phyloP scores from a whole-genome alignment of 768 basidiomycete species.

The Clathrus columnatus region DNA sequence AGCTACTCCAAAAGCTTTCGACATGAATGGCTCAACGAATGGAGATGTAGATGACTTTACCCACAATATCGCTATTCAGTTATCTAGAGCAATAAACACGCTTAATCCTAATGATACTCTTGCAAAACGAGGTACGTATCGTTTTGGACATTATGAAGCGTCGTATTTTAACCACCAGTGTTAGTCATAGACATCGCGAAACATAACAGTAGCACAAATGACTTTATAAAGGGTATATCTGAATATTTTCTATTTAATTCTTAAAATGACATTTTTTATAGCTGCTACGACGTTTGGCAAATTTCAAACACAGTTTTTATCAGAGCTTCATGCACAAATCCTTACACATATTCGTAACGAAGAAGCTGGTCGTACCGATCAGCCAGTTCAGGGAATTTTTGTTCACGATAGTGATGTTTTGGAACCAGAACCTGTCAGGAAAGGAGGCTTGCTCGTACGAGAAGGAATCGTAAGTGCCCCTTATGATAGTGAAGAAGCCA shows the following conservation, averaged over 20 bases:
- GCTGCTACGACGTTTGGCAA: slow-evolving; percentile 80
- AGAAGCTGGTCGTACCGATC: slow-evolving; percentile 39
- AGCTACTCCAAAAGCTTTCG: background rate
- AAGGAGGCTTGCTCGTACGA: slow-evolving; percentile 65
- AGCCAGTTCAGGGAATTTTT: slow-evolving; percentile 66
- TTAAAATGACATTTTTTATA: slow-evolving; percentile 19
- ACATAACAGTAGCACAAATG: slow-evolving; percentile 49
- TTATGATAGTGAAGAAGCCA: slow-evolving; percentile 2
- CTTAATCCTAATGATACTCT: slow-evolving; percentile 80
- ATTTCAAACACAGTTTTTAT: slow-evolving; percentile 70
- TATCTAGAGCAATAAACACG: slow-evolving; percentile 71
- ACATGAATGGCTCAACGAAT: slow-evolving; percentile 7
- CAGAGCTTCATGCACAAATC: slow-evolving; percentile 74
- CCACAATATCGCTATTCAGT: slow-evolving; percentile 66
- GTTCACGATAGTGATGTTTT: slow-evolving; percentile 77
- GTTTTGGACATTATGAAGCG: no score
- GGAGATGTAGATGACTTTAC: slow-evolving; percentile 36
- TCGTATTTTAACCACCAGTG: background rate
- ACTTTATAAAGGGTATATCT: slow-evolving; percentile 55
- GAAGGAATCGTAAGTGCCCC: slow-evolving; percentile 44
- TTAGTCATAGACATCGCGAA: slow-evolving; percentile 70
- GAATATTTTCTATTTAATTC: background rate
- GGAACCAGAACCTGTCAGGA: slow-evolving; percentile 66
- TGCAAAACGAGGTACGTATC: slow-evolving; percentile 39
- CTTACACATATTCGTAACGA: slow-evolving; percentile 62